Base-by-base conservation (phyloP, 495 filamentous ascomycete species). In the Penicillium malachiteum region DNA sequence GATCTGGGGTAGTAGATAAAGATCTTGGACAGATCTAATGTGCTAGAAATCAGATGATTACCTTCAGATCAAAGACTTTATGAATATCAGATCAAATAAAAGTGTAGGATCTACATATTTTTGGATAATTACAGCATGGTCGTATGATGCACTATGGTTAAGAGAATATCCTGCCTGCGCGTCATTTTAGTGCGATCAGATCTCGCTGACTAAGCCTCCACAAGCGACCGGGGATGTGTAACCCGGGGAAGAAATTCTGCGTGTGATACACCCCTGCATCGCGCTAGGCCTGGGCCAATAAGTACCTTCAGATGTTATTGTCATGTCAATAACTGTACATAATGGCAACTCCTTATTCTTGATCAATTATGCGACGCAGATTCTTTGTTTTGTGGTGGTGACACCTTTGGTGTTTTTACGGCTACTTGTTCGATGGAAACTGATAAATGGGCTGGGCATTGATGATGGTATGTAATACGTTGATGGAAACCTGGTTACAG, bases 381-480 rank as follows among this genome's bases (percentile, higher is more conserved):
- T 58, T 13, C 17, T 58, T 4, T 54, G 56, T n/a, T 50, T 54
- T 30, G 17, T 54, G 18, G 10, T 50, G 13, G 51, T 54, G 8
- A 58, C 56, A 14, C 50, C 50, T 2, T 45, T 58, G 3, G 50
- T 58, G 14, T 46, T 49, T 26, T 12, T 59, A 0, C 51, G 57
- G 8, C 3, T 59, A 7, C 41, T 54, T 16, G 46, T 59, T 18
- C 32, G 57, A 54, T 54, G 51, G 57, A 54, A 42, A 33, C 12
- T 59, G 11, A 53, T 42, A 21, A 26, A 11, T 30, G 35, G 26
- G 18, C 55, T 52, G 5, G 55, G 55, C 16, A 17, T 49, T 31
- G 55, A 58, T 43, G 55, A 58, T 47, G 55, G 55, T 58, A 58
- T 49, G 55, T 12, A 34, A 34, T 13, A 26, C 38, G n/a, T 37